Evolutionary conservation across 2,329 filamentous ascomycete genomes (phyloP).

Genomic region (Pyrenochaeta sp.): DNA sequence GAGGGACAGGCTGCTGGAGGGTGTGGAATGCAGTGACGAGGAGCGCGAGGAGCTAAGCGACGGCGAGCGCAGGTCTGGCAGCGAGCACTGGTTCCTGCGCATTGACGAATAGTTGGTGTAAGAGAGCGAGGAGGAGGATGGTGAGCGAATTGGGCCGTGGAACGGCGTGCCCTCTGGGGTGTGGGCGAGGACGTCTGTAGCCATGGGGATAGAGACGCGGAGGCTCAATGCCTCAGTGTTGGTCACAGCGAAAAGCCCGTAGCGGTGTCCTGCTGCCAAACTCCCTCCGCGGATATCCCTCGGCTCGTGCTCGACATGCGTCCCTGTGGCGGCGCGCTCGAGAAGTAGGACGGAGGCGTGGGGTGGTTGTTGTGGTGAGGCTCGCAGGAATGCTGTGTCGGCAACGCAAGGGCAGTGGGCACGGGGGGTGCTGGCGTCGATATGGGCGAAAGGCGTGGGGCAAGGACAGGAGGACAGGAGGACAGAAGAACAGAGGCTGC

Average conservation of each 20-base stretch:
- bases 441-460: constrained; percentile 2
- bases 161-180: constrained; percentile 45
- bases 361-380: constrained; percentile 19
- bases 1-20: constrained; percentile 70
- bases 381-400: constrained; percentile 19
- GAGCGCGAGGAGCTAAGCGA: constrained; percentile 50
- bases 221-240: constrained; percentile 32
- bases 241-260: constrained; percentile 20
- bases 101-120: constrained; percentile 47
- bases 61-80: constrained; percentile 47
- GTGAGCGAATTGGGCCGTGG: constrained; percentile 48
- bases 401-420: constrained; percentile 2
- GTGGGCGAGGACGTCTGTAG: constrained; percentile 47
- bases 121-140: constrained; percentile 56
- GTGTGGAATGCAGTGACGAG: constrained; percentile 69
- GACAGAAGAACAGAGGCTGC: neutral
- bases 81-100: constrained; percentile 46
- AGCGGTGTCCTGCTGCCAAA: constrained; percentile 29
- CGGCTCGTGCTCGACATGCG: constrained; percentile 45
- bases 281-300: constrained; percentile 34
- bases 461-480: neutral
- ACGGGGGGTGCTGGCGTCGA: neutral
- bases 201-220: constrained; percentile 38
- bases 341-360: constrained; percentile 10
- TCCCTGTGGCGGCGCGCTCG: constrained; percentile 22